These are phyloP conservation scores for Saturnispora saitoi DNA, from an alignment of 805 yeast genomes.

Conservation along the genomic window DNA sequence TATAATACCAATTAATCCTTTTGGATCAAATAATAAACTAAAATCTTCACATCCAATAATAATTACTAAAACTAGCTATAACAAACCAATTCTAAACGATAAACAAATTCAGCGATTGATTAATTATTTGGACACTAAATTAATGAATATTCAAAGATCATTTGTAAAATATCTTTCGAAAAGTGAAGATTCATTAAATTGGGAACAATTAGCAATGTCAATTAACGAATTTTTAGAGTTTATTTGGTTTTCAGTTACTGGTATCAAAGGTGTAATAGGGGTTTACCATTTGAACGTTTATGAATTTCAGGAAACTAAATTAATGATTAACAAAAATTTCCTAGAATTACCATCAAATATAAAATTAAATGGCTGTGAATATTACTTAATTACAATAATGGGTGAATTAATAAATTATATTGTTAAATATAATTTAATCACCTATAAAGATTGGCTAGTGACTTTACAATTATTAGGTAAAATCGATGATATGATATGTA, in stretches of 20 bases:
- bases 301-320: neutral
- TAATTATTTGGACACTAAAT: conserved; percentile 44
- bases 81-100: conserved; percentile 23
- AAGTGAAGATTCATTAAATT: conserved; percentile 15
- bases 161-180: conserved; percentile 34
- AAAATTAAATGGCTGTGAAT: conserved; percentile 41
- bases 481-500: conserved; percentile 26
- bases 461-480: conserved; percentile 20
- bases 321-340: neutral
- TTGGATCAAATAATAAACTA: conserved; percentile 20
- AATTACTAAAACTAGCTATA: conserved; percentile 4
- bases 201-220: conserved; percentile 35
- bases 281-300: conserved; percentile 22
- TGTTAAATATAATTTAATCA: conserved; percentile 29
- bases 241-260: conserved; percentile 51
- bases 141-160: conserved; percentile 46
- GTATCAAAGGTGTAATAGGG: conserved; percentile 15
- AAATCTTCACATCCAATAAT: conserved; percentile 20
- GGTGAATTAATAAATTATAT: conserved; percentile 61
- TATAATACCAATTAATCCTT: conserved; percentile 23
- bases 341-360: conserved; percentile 8
- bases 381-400: conserved; percentile 52
- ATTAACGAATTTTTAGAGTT: conserved; percentile 42
- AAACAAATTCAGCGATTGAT: conserved; percentile 51
- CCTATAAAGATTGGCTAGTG: conserved; percentile 18